These are phyloP conservation scores for Solanum peruvianum DNA, from an alignment of 257 asterid species.

Conservation along the genomic window DNA sequence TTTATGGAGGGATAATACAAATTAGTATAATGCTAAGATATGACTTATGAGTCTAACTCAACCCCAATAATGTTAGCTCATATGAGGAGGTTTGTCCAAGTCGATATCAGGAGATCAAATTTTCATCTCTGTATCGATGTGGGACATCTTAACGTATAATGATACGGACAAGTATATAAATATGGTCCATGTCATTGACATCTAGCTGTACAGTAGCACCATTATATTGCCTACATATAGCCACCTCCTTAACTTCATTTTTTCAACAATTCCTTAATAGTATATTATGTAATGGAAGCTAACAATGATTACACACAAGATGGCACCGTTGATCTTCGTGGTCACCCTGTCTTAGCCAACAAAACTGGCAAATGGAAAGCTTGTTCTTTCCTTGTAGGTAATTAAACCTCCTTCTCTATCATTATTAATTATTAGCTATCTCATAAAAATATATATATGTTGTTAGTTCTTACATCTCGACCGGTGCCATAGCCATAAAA, in stretches of 20 bases:
- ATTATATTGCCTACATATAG: background rate
- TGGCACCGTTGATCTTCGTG: constrained; percentile 74
- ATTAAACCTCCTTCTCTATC: background rate
- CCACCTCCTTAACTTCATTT: background rate
- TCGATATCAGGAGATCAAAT: no score
- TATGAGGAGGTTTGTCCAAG: accelerated
- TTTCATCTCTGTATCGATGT: no score
- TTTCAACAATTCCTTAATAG: background rate
- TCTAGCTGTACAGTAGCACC: background rate
- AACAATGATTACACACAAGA: constrained; percentile 54
- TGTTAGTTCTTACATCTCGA: background rate
- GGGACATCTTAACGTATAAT: no score
- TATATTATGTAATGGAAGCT: constrained; percentile 30
- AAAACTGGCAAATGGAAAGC: constrained; percentile 94
- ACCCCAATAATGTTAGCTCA: accelerated
- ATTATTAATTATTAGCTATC: no score
- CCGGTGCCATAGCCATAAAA: background rate
- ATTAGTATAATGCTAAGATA: no score
- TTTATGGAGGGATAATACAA: no score
- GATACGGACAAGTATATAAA: background rate
- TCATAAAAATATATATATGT: background rate
- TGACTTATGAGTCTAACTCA: no score
- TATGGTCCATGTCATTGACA: background rate
- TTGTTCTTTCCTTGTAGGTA: constrained; percentile 75
- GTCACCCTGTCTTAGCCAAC: constrained; percentile 49